Base-by-base conservation (phyloP, 441 rosid species). In the Jatropha podagrica region DNA sequence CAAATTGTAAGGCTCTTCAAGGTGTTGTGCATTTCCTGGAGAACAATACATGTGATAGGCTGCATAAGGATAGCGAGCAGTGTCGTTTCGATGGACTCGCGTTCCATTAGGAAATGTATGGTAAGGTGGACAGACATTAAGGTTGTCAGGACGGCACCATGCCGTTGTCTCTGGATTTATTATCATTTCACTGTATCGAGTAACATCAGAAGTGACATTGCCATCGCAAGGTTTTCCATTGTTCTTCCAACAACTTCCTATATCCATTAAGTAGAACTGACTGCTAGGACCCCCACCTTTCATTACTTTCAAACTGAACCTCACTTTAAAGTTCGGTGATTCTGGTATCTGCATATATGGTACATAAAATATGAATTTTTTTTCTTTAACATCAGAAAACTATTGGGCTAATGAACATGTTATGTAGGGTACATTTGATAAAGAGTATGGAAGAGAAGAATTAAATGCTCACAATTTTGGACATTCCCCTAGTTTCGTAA, bases 211-310 rank as follows among this genome's bases (percentile, higher is more conserved):
- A 14, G 90, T 84, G 37, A 85, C 93, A 73, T 90, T 78, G 0
- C 92, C 95, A 75, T 92, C 85, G 67, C 97, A 92, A 18, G 87
- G 83, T 62, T 80, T 77, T 17, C 95, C 97, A 65, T 87, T 79
- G 90, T 92, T 92, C 86, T 92, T 92, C 97, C 94, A 92, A 74
- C 97, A 90, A 67, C 97, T 88, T 7, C 97, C 97, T 37, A 89
- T 86, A 86, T 90, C 93, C 82, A 89, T 74, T 65, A 92, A 80
- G 82, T 92, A 92, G 79, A 92, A 90, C 23, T 92, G 97, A 82
- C 92, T 92, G 14, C 72, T 85, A 5, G 88, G 86, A 61, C 97
- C 94, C 59, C 97, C 97, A 18, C 92, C 91, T 84, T 87, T 74
- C 76, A 84, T 78, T 67, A 88, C 83, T 62, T 90, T 85, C 41